These are phyloP conservation scores for Penicillium bialowiezense DNA, from an alignment of 495 filamentous ascomycete genomes.

Conservation along the genomic window DNA sequence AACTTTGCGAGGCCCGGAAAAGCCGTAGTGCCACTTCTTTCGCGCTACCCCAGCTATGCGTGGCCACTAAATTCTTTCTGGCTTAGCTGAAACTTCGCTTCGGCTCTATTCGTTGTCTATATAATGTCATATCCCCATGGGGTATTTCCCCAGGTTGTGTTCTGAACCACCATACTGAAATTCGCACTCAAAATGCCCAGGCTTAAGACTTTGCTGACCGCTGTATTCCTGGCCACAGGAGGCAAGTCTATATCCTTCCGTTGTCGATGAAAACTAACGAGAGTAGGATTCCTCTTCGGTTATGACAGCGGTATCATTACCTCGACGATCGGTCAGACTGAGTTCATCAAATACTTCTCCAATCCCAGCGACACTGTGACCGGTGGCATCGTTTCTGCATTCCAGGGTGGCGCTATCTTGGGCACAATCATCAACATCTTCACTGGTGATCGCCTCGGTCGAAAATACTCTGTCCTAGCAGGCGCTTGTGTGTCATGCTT, in stretches of 20 bases:
- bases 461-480: slow-evolving; percentile 40
- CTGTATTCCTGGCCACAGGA: slow-evolving; percentile 27
- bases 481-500: slow-evolving; percentile 41
- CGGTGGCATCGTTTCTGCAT: slow-evolving; percentile 48
- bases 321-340: slow-evolving; percentile 37
- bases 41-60: background rate
- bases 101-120: background rate
- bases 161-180: no score
- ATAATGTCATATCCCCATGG: background rate
- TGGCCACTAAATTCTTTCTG: background rate
- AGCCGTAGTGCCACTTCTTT: background rate
- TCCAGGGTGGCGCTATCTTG: slow-evolving; percentile 41
- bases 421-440: slow-evolving; percentile 44
- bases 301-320: slow-evolving; percentile 40
- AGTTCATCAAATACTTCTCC: slow-evolving; percentile 42
- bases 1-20: background rate
- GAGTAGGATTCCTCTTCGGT: slow-evolving; percentile 30
- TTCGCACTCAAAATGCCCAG: slow-evolving; percentile 13
- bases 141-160: background rate
- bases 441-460: slow-evolving; percentile 40
- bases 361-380: slow-evolving; percentile 33
- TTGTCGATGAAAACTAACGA: background rate
- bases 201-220: slow-evolving; percentile 21
- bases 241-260: slow-evolving; percentile 6
- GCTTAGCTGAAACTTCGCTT: background rate